Percentiles rank a stretch among this genome's conserved stretches.
These are phyloP conservation scores for Phylloporus sp. DNA, from an alignment of 768 basidiomycete genomes.

Conservation along the genomic window DNA sequence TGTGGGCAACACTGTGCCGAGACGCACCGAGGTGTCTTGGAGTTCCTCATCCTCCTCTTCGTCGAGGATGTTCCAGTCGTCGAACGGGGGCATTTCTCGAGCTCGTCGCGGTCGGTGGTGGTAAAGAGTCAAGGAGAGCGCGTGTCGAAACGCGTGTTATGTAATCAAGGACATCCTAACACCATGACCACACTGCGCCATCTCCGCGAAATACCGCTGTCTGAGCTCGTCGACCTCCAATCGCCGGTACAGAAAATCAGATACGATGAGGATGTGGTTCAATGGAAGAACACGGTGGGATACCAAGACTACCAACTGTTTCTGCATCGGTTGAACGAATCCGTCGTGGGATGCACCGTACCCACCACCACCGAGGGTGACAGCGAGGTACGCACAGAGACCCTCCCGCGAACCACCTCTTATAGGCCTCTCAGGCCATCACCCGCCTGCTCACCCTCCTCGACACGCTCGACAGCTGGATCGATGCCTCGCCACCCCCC, in stretches of 20 bases:
- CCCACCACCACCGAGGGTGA: conserved; percentile 27
- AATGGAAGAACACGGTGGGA: conserved; percentile 69
- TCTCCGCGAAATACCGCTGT: conserved; percentile 31
- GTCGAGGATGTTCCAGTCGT: conserved; percentile 77
- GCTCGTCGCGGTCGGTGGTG: neutral
- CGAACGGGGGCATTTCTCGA: conserved; percentile 57
- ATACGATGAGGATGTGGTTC: conserved; percentile 65
- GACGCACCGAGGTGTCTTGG: conserved; percentile 59
- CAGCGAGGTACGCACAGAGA: conserved; percentile 22
- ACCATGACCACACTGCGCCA: conserved; percentile 22
- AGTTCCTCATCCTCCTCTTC: conserved; percentile 83
- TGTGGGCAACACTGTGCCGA: conserved; percentile 7
- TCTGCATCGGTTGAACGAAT: conserved; percentile 69
- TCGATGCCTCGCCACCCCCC: conserved; percentile 73
- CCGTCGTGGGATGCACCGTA: conserved; percentile 64
- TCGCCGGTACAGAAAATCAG: conserved; percentile 56
- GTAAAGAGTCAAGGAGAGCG: conserved; percentile 2
- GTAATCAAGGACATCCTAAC: conserved; percentile 15
- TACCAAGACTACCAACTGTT: conserved; percentile 76
- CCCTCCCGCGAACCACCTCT: neutral
- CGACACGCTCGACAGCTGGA: conserved; percentile 65
- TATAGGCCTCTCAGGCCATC: conserved; percentile 39
- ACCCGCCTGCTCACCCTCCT: conserved; percentile 52
- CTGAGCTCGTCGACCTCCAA: conserved; percentile 14
- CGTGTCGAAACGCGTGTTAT: conserved; percentile 23